Evolutionary conservation across 2,329 filamentous ascomycete species (phyloP), one percentile per base, ranked within the genome.

Genomic region (Sclerotinia minor): DNA sequence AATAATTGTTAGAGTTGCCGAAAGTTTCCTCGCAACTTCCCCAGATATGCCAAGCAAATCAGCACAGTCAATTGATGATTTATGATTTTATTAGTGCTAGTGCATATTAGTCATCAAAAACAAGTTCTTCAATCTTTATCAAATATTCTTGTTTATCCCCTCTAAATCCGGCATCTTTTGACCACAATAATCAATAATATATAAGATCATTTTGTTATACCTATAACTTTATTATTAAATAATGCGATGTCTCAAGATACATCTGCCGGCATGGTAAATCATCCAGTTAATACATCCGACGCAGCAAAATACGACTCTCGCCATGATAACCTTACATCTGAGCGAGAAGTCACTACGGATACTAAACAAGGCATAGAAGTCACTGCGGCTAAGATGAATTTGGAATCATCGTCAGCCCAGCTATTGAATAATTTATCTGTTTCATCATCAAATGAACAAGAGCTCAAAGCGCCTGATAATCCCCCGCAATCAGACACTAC

Each of bases 221-320:
- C 29, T 50, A 7, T n/a, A 38, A 11, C 26, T 24, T 26, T 4
- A 3, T 50, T 24, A 21, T n/a, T 50, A 49, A 38, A 50, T 24
- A 13, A 72, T 72, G 71, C 68, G 68, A 74, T 75, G 73, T 71
- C 72, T 71, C 70, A 54, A 55, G 45, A 61, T n/a, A 41, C 29
- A 19, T 67, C 70, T 67, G 70, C 70, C 65, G 69, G 68, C 69
- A 54, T 54, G 64, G 71, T 64, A 71, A 71, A 71, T 50, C 60
- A 65, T 50, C 63, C 50, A 55, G 65, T 67, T 38, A 38, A 44
- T 41, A 45, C 60, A 58, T 58, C 55, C 35, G 55, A 61, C 41
- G 68, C 49, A 44, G 61, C 69, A 69, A 70, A 70, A 67, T 66
- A 71, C 58, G n/a, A 53, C 59, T 29, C 50, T 38, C 67, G n/a